Conservation (phyloP, 1,139 yeast species). For the Pneumocystis sp. region DNA sequence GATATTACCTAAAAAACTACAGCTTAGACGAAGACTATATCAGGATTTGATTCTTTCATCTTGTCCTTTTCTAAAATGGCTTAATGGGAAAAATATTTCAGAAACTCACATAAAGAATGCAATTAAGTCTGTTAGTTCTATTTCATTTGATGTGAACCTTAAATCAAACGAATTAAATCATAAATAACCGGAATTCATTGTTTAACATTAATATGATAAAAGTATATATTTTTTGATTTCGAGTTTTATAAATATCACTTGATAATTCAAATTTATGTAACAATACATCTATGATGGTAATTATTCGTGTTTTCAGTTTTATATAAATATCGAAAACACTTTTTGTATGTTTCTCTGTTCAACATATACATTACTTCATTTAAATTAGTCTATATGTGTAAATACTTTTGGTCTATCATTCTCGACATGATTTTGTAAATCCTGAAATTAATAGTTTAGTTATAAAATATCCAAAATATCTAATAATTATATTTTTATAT, state of each 20-base stretch:
- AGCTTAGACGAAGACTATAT: background rate
- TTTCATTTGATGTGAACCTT: background rate
- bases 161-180: background rate
- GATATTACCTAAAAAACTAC: background rate
- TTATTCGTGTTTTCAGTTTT: background rate
- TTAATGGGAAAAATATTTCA: background rate
- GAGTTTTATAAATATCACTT: background rate
- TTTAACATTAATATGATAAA: background rate
- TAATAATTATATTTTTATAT: background rate
- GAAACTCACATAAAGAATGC: background rate
- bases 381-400: background rate
- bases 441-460: background rate
- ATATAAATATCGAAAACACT: background rate
- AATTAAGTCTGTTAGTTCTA: background rate
- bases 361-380: background rate
- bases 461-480: background rate
- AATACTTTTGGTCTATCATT: background rate
- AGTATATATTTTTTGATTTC: background rate
- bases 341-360: background rate
- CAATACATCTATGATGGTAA: background rate
- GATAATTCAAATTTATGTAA: background rate
- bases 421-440: background rate
- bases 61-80: conserved; percentile 1
- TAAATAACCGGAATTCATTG: background rate
- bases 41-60: background rate